These are phyloP conservation scores for Podospora comata DNA, from an alignment of 495 filamentous ascomycete genomes.

Conservation along the genomic window DNA sequence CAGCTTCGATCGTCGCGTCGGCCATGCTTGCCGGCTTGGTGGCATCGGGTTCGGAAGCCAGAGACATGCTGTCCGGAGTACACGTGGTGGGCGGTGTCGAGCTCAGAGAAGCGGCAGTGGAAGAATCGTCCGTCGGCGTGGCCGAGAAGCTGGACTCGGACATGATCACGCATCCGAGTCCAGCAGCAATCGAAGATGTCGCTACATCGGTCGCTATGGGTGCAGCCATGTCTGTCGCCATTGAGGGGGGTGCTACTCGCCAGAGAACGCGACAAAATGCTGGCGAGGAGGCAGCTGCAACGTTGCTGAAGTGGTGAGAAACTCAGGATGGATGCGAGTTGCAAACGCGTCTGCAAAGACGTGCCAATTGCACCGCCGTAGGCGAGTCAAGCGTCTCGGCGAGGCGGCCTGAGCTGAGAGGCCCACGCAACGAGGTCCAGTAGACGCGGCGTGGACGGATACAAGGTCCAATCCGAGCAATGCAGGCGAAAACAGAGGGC, in stretches of 20 bases:
- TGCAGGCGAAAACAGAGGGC: constrained; percentile 1
- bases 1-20: constrained; percentile 23
- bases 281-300: neutral
- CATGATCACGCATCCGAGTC: constrained; percentile 25
- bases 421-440: constrained; percentile 4
- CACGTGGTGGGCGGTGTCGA: constrained; percentile 48
- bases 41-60: constrained; percentile 39
- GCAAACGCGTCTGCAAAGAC: constrained; percentile 14
- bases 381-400: constrained; percentile 19
- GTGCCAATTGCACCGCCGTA: neutral
- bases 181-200: constrained; percentile 6
- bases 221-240: neutral
- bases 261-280: neutral
- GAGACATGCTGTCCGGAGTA: constrained; percentile 45
- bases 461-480: constrained; percentile 6
- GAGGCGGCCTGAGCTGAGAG: constrained; percentile 14
- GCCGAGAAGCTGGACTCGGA: constrained; percentile 34
- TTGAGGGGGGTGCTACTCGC: neutral
- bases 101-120: constrained; percentile 43
- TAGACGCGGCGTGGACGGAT: constrained; percentile 16
- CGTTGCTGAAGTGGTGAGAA: neutral
- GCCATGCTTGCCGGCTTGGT: constrained; percentile 23
- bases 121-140: constrained; percentile 39
- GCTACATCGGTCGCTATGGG: neutral
- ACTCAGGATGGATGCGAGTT: neutral